Evolutionary conservation across 2,329 filamentous ascomycete genomes (phyloP), one percentile per base, ranked within the genome.

Genomic region (Phialocephala sp.): DNA sequence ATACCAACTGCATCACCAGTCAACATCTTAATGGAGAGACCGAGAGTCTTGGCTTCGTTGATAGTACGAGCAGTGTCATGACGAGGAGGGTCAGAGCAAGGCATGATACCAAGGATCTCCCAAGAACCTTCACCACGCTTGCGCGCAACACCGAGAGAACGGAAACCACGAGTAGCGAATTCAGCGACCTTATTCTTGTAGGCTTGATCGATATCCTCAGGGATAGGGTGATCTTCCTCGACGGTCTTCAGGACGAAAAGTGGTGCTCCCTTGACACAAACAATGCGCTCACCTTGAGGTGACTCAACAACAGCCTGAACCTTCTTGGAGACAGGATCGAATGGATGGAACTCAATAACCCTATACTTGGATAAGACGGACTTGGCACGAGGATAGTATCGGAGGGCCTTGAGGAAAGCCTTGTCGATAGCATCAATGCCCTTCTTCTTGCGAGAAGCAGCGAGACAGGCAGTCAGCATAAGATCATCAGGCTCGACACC

Each of bases 101-200:
- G 93, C 91, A 97, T 94, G 76, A 97, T 97, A 75, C 93, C 93
- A 73, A 97, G 89, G 73, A 97, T 94, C 80, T 97, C 92, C 93
- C 93, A 97, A 64, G 87, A 83, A 77, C 88, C 87, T 79, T 91
- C 87, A 77, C 87, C 91, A 78, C 91, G 89, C 87, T 95, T 96
- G 81, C 93, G 92, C 75, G 93, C 93, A 82, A 97, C 91, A 85
- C 93, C 93, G 59, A 97, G 91, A 66, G 93, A 95, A 80, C 93
- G 92, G 86, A 96, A 97, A 83, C 93, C 93, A 87, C 93, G 92
- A 74, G 89, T 91, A 74, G 93, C 93, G 77, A 96, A 96, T 79
- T 97, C 93, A 59, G 91, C 91, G 67, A 97, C 92, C 80, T 93
- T 94, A 83, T 92, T 93, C 86, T 94, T 94, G 85, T 96, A 97